Evolutionary conservation across 164 flowering plant species (phyloP).

Genomic region (Stephania yunnanensis): DNA sequence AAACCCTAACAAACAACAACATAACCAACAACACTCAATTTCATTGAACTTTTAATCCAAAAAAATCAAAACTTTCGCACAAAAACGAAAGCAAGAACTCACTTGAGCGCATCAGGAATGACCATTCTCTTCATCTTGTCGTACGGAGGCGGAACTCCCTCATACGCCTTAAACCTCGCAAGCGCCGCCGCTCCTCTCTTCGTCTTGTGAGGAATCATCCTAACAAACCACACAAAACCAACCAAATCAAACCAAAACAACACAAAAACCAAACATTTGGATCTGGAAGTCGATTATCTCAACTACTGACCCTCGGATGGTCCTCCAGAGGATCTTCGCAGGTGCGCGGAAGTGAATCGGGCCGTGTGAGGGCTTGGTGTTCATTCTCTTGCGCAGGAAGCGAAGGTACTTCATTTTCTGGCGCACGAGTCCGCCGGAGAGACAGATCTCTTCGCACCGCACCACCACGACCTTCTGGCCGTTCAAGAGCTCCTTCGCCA

Average conservation of each 20-base stretch:
- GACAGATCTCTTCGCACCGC: conserved; percentile 16
- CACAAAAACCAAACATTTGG: no score
- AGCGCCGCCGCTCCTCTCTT: conserved; percentile 16
- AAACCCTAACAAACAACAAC: conserved; percentile 9
- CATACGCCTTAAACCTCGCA: conserved; percentile 14
- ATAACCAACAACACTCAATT: background rate
- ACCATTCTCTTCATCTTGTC: conserved; percentile 19
- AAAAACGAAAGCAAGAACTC: background rate
- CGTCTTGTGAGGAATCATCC: conserved; percentile 18
- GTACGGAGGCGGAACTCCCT: conserved; percentile 17
- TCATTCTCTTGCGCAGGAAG: conserved; percentile 13
- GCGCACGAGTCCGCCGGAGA: conserved; percentile 13
- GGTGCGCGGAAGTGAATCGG: conserved; percentile 19
- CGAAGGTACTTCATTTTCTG: conserved; percentile 14
- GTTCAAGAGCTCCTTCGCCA: conserved; percentile 12
- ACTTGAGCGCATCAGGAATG: conserved; percentile 19
- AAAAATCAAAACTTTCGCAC: background rate
- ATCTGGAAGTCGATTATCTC: no score
- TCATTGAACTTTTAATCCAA: background rate
- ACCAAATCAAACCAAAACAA: background rate
- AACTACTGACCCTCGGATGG: conserved; percentile 11
- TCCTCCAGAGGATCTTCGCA: conserved; percentile 17
- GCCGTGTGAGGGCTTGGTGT: conserved; percentile 20
- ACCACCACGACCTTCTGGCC: conserved; percentile 11
- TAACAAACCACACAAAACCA: background rate